phyloP scores from a whole-genome alignment of 2,329 filamentous ascomycete genomes.

The Dissoconium aciculare region DNA sequence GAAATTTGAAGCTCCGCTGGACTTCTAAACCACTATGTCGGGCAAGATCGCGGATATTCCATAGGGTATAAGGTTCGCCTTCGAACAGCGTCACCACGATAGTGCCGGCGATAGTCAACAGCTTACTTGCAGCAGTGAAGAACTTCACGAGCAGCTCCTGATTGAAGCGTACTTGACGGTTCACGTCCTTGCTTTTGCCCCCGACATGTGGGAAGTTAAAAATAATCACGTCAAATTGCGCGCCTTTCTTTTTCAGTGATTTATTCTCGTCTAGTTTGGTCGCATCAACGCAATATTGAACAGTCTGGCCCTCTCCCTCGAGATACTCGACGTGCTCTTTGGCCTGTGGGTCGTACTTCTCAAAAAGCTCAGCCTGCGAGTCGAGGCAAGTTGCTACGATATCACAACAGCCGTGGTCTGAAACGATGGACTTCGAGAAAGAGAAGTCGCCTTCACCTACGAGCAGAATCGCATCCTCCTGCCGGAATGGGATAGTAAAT shows the following conservation, averaged over 20 bases:
- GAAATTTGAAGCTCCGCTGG: slow-evolving; percentile 55
- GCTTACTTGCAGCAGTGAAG: slow-evolving; percentile 41
- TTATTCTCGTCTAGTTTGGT: slow-evolving; percentile 41
- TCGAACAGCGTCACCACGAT: slow-evolving; percentile 85
- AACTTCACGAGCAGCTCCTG: slow-evolving; percentile 61
- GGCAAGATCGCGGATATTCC: slow-evolving; percentile 82
- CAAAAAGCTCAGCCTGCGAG: slow-evolving; percentile 40
- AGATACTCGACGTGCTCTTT: slow-evolving; percentile 43
- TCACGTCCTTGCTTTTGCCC: slow-evolving; percentile 81
- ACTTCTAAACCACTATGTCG: slow-evolving; percentile 61
- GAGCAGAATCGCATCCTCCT: slow-evolving; percentile 54
- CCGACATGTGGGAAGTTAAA: slow-evolving; percentile 98
- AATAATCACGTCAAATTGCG: slow-evolving; percentile 58
- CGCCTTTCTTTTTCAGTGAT: slow-evolving; percentile 26
- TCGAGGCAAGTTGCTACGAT: slow-evolving; percentile 59
- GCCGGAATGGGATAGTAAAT: slow-evolving; percentile 52
- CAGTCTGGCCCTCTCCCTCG: slow-evolving; percentile 29
- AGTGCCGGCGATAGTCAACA: slow-evolving; percentile 40
- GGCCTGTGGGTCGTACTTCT: slow-evolving; percentile 56
- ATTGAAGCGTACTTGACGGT: slow-evolving; percentile 84
- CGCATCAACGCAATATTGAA: slow-evolving; percentile 53
- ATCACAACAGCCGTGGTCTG: slow-evolving; percentile 49
- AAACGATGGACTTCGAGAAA: slow-evolving; percentile 53
- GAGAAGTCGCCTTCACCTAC: slow-evolving; percentile 70
- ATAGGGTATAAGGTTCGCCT: slow-evolving; percentile 83